Percentiles rank a stretch among this genome's conserved stretches.
These are phyloP conservation scores for Fusarium goolgardi DNA, from an alignment of 2,329 filamentous ascomycete species.

Conservation along the genomic window DNA sequence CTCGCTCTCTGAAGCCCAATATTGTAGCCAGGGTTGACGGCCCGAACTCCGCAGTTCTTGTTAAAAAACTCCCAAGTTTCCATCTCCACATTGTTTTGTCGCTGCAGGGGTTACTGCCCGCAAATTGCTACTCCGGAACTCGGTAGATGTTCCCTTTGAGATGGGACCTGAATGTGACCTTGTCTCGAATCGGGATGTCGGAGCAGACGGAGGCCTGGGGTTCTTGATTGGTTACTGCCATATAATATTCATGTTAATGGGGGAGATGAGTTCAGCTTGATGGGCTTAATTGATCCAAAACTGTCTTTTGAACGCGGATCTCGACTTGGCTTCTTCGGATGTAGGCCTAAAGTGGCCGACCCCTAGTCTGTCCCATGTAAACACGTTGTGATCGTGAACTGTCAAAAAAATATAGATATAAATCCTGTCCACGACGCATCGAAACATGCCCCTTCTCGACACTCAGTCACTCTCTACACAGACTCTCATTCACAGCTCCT, in stretches of 20 bases:
- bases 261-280: not conserved
- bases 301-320: not conserved
- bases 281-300: not conserved
- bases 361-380: slow-evolving; percentile 3
- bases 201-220: slow-evolving; percentile 23
- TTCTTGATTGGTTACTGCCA: slow-evolving; percentile 14
- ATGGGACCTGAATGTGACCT: not conserved
- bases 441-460: not conserved
- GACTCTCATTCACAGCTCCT: not conserved
- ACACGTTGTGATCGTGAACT: not conserved
- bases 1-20: not conserved
- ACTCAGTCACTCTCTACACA: slow-evolving; percentile 5
- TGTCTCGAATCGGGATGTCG: slow-evolving; percentile 14
- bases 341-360: slow-evolving; percentile 5
- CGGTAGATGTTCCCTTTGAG: slow-evolving; percentile 14
- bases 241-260: not conserved
- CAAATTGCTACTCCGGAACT: slow-evolving; percentile 14
- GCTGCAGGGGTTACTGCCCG: not conserved
- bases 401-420: slow-evolving; percentile 20
- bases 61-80: not conserved
- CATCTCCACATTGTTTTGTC: not conserved
- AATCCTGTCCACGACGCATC: not conserved
- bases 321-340: slow-evolving; percentile 3
- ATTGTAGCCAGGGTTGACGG: slow-evolving; percentile 8
- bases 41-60: slow-evolving; percentile 2